These are phyloP conservation scores for Syncephalis fuscata DNA, from an alignment of 371 early-diverging fungal genomes.

Conservation along the genomic window DNA sequence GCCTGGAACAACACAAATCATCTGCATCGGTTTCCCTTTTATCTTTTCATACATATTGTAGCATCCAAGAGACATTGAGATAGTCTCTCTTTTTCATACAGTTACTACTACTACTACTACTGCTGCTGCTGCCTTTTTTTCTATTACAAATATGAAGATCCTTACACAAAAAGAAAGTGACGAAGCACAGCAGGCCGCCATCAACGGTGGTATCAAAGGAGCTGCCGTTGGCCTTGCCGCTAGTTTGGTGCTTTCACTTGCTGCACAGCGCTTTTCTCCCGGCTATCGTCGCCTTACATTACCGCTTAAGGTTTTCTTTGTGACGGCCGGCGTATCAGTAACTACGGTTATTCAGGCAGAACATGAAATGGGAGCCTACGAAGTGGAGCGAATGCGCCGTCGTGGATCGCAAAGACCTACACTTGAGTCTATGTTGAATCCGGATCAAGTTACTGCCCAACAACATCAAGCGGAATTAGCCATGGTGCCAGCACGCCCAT, in stretches of 20 bases:
- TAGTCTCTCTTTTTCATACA: too few species aligned
- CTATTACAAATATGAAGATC: not conserved
- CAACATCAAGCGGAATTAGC: not conserved
- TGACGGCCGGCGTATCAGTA: constrained; percentile 6
- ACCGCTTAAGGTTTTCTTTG: constrained; percentile 9
- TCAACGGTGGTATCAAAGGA: constrained; percentile 4
- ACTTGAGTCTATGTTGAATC: not conserved
- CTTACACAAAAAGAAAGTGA: not conserved
- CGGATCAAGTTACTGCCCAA: not conserved
- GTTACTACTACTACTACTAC: too few species aligned
- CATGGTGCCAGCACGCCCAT: not conserved
- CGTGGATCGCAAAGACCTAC: too few species aligned
- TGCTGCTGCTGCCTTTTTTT: too few species aligned
- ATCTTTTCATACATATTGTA: too few species aligned
- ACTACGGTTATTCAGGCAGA: constrained; percentile 6
- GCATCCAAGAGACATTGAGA: too few species aligned
- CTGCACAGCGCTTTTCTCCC: constrained; percentile 3
- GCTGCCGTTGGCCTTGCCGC: constrained; percentile 3
- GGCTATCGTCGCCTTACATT: constrained; percentile 1
- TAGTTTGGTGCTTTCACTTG: constrained; percentile 1
- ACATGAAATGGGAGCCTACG: constrained; percentile 5
- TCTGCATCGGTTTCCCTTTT: too few species aligned
- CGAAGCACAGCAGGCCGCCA: constrained; percentile 2
- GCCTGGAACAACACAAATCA: too few species aligned
- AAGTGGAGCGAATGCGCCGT: not conserved